phyloP scores from a whole-genome alignment of 2,329 filamentous ascomycete species.

The Myriosclerotinia duriaeana region DNA sequence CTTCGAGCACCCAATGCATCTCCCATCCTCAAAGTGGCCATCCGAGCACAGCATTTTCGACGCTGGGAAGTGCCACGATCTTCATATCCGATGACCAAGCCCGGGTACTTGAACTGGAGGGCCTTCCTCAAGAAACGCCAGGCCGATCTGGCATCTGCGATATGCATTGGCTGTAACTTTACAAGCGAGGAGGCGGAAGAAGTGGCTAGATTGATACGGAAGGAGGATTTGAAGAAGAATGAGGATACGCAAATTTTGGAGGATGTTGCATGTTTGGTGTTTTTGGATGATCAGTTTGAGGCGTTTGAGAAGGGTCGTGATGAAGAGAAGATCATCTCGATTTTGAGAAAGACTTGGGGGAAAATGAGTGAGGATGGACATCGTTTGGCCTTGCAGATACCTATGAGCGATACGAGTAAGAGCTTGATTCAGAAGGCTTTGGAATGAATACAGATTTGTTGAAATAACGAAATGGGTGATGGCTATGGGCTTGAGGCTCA shows the following conservation, averaged over 20 bases:
- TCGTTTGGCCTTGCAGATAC: constrained; percentile 63
- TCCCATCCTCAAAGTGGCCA: constrained; percentile 68
- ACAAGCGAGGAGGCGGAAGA: constrained; percentile 55
- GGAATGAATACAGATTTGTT: constrained; percentile 34
- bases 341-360: constrained; percentile 71
- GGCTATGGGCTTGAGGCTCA: neutral
- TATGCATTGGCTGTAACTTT: constrained; percentile 48
- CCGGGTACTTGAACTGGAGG: constrained; percentile 80
- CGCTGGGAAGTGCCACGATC: constrained; percentile 78
- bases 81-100: constrained; percentile 70
- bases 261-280: constrained; percentile 84
- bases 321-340: constrained; percentile 73
- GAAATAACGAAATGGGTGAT: constrained; percentile 17
- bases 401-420: constrained; percentile 62
- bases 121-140: constrained; percentile 71
- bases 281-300: constrained; percentile 84
- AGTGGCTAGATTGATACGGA: constrained; percentile 71
- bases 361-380: constrained; percentile 69
- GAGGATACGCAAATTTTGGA: constrained; percentile 74
- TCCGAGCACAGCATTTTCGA: constrained; percentile 80
- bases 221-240: constrained; percentile 67
- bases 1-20: constrained; percentile 61
- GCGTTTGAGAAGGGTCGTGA: constrained; percentile 74
- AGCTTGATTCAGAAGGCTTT: constrained; percentile 64
- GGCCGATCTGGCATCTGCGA: constrained; percentile 56